These are phyloP conservation scores for Acacia acuminata DNA, from an alignment of 306 rosid species.

Conservation along the genomic window DNA sequence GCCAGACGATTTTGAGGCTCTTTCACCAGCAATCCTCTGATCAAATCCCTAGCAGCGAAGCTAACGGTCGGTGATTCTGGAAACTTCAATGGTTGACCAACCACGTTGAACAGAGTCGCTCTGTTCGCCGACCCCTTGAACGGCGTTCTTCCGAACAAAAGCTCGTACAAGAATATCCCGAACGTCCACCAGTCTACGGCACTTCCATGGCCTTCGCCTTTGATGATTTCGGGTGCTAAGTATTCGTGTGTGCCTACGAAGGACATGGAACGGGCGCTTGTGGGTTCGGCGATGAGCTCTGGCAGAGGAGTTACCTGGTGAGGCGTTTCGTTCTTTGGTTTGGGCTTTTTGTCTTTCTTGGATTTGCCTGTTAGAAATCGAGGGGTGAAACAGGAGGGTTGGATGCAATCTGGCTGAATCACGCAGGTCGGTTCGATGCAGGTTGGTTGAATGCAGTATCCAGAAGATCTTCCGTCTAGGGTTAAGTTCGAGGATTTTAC, in stretches of 20 bases:
- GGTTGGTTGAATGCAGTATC: conserved; percentile 78
- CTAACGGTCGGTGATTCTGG: conserved; percentile 92
- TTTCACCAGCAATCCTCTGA: conserved; percentile 92
- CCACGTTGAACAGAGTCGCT: conserved; percentile 88
- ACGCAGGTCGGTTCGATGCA: conserved; percentile 78
- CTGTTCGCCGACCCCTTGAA: conserved; percentile 87
- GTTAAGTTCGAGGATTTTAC: conserved; percentile 56
- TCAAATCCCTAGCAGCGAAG: conserved; percentile 95
- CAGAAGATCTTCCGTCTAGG: conserved; percentile 60
- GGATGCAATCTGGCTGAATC: conserved; percentile 86
- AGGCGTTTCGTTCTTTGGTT: conserved; percentile 57
- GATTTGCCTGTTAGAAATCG: conserved; percentile 70
- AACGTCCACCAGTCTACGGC: conserved; percentile 99
- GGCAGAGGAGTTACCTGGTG: conserved; percentile 86
- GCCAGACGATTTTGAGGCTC: conserved; percentile 99
- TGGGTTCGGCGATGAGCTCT: conserved; percentile 88
- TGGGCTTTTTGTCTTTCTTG: conserved; percentile 67
- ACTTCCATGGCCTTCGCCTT: conserved; percentile 98
- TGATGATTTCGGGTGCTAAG: conserved; percentile 93
- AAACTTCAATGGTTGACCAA: conserved; percentile 91
- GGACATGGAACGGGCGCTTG: conserved; percentile 94
- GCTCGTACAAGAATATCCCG: conserved; percentile 94
- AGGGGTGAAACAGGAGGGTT: conserved; percentile 77
- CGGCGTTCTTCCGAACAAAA: conserved; percentile 89
- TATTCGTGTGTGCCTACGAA: conserved; percentile 98